Evolutionary conservation across 306 rosid species (phyloP), one percentile per base, ranked within the genome.

Genomic region (Vicia sativa): DNA sequence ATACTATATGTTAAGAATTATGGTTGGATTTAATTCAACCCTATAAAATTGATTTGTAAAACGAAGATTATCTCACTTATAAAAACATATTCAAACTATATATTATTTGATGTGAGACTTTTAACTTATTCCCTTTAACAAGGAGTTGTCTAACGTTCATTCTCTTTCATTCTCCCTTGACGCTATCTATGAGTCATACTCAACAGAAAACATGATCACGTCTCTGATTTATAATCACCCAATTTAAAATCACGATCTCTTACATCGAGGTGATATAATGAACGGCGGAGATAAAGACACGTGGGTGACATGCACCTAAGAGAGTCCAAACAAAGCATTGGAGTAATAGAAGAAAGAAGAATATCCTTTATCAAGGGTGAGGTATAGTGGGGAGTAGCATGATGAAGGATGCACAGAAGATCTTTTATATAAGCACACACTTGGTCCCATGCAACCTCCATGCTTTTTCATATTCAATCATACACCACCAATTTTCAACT

Each of bases 301-400:
- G 89, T 85, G 90, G 91, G 83, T 62, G 74, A 83, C 97, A 82
- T 66, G 82, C 83, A 78, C 52, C 78, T 43, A 62, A 61, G n/a
- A 53, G 16, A 52, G 55, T 48, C 54, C 11, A 48, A 46, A 43
- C 0, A 42, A 42, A 45, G 49, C 42, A 65, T 37, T 49, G 56
- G 21, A 25, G 9, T 54, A 56, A 9, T 31, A 44, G 75, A 19
- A 19, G n/a, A 21, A 75, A 62, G 79, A 78, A 73, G 85, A 83
- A 81, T 68, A 77, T 72, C 58, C 16, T 54, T 18, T 18, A 15
- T 46, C 6, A 48, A 19, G 57, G 58, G 72, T 53, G 12, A 65
- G 55, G 57, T 16, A 66, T 67, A 77, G 96, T 86, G 90, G 95
- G 84, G 87, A 26, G 50, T 82, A 77, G 48, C 86, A 92, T 92